Evolutionary conservation across 495 filamentous ascomycete genomes (phyloP), one percentile per base, ranked within the genome.

Genomic region (Cryomyces antarcticus): DNA sequence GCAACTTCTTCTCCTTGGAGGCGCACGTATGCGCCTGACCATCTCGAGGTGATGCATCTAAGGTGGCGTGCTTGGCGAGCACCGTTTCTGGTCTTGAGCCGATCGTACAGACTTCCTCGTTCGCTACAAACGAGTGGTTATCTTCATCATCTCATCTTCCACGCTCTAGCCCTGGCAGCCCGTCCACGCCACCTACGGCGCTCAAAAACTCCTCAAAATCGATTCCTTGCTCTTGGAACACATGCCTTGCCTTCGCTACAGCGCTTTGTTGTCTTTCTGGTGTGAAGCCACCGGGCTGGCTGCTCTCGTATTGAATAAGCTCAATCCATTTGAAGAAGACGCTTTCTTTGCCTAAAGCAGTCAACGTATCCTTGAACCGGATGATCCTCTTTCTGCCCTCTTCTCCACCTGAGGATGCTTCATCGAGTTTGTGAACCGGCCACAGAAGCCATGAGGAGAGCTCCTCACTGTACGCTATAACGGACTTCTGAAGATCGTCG

Each of bases 271-370:
- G 43, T 43, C 43, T 66, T 24, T 67, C 57, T 60, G 86, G 80
- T 1, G 72, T 77, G 51, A 87, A 87, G 0, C 78, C 78, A 35
- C 77, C 82, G 0, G 81, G 73, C 46, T 68, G 69, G 29, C 70
- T 71, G 39, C 79, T 80, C 60, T 89, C 84, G 52, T 71, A 84
- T 57, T 92, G 83, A 34, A 92, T 66, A 43, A 89, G 58, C 61
- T 93, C 84, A 40, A 87, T 78, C 80, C 81, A 86, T 30, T 77
- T 69, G 58, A 77, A 89, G 61, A 93, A 93, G 6, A 93, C 56
- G 44, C 77, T 71, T 56, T 89, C 84, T 57, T 89, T 87, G 7
- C 80, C 80, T 54, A 86, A 61, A 3, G 65, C 65, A 3, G 70
- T 67, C 46, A 92, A 62, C 38, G 70, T 70, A 36, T 86, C 78